Evolutionary conservation across 2,329 filamentous ascomycete species (phyloP).

Genomic region (Harringtonia aguacate): DNA sequence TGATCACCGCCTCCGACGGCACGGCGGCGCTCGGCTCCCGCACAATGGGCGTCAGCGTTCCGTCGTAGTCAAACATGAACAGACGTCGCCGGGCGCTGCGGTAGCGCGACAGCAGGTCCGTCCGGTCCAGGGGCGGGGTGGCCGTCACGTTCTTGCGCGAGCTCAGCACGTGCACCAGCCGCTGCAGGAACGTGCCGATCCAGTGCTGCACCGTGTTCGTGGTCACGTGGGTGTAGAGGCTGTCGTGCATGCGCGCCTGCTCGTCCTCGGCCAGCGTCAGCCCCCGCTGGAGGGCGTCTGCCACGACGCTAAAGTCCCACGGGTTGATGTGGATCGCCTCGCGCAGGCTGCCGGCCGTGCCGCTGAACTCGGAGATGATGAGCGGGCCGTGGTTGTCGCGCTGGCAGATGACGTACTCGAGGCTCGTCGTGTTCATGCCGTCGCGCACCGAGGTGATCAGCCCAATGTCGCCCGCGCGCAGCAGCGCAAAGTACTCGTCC

Average conservation of each 20-base stretch:
- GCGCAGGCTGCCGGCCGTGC: constrained; percentile 74
- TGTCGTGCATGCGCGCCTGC: constrained; percentile 58
- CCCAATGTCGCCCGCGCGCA: constrained; percentile 81
- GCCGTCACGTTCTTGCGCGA: constrained; percentile 64
- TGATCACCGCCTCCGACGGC: constrained; percentile 72
- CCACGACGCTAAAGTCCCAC: constrained; percentile 81
- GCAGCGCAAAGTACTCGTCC: constrained; percentile 89
- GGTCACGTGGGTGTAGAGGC: constrained; percentile 74
- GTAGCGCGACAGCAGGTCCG: constrained; percentile 63
- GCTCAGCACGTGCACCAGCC: constrained; percentile 68
- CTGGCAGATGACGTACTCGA: constrained; percentile 92
- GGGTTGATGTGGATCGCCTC: constrained; percentile 94
- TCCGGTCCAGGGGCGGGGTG: constrained; percentile 73
- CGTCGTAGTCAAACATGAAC: constrained; percentile 99
- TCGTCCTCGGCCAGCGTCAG: constrained; percentile 62
- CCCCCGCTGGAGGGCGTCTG: constrained; percentile 70
- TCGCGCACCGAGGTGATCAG: constrained; percentile 93
- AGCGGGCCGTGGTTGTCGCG: constrained; percentile 76
- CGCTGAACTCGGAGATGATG: constrained; percentile 93
- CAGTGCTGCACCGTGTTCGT: constrained; percentile 79
- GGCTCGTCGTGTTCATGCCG: constrained; percentile 94
- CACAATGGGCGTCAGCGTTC: constrained; percentile 91
- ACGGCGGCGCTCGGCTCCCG: constrained; percentile 82
- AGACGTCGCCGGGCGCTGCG: constrained; percentile 65
- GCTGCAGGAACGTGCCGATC: constrained; percentile 70